Evolutionary conservation across 768 basidiomycete genomes (phyloP).

Genomic region (Suillus subalutaceus): DNA sequence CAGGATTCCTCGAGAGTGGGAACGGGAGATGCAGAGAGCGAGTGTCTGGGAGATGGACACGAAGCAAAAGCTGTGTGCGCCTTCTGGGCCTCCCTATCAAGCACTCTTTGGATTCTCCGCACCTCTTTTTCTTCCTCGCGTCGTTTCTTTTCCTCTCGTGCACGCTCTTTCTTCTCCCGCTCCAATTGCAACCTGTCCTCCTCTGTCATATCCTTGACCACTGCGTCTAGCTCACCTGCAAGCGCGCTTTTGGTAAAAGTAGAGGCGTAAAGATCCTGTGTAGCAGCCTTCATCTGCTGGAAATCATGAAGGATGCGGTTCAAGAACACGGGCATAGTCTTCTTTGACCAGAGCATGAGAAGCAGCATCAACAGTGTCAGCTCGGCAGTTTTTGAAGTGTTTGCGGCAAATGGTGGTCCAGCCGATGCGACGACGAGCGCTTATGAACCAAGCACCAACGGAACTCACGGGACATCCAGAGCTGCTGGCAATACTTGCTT

Average conservation of each 20-base stretch:
- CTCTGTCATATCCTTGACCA: conserved; percentile 33
- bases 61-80: background rate
- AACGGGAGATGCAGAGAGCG: conserved; percentile 12
- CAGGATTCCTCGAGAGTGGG: conserved; percentile 13
- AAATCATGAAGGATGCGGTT: conserved; percentile 27
- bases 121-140: conserved; percentile 13
- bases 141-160: background rate
- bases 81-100: conserved; percentile 6
- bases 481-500: conserved; percentile 29
- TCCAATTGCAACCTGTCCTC: background rate
- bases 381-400: conserved; percentile 25
- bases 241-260: conserved; percentile 31
- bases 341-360: conserved; percentile 26
- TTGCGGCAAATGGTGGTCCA: conserved; percentile 48
- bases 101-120: conserved; percentile 5
- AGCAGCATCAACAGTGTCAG: conserved; percentile 31
- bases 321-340: conserved; percentile 15
- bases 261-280: conserved; percentile 33
- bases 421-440: conserved; percentile 51
- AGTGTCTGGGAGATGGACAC: conserved; percentile 23
- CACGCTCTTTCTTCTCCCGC: conserved; percentile 20
- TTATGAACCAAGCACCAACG: conserved; percentile 51
- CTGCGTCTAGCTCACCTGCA: conserved; percentile 29
- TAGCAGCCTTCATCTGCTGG: conserved; percentile 27
- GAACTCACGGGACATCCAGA: conserved; percentile 30